Percentiles rank a stretch among this genome's conserved stretches.
Evolutionary conservation across 805 yeast genomes (phyloP).

Genomic region (Candida oleophila): DNA sequence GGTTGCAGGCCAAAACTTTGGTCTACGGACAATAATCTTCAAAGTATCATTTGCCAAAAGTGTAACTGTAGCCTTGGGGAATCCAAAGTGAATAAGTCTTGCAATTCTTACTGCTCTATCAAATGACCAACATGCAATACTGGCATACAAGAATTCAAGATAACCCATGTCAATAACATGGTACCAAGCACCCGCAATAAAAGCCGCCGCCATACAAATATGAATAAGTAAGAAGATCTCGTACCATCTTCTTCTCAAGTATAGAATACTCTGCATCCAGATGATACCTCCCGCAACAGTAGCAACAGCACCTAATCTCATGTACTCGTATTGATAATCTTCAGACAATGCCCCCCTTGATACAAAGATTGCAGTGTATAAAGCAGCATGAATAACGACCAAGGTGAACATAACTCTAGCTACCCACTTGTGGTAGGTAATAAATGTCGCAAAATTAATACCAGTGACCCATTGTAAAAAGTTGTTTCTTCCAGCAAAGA

Average conservation of each 20-base stretch:
- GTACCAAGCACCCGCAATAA: slow-evolving; percentile 47
- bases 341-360: background rate
- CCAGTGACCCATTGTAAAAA: slow-evolving; percentile 37
- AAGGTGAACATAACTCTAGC: slow-evolving; percentile 21
- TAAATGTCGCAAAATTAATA: slow-evolving; percentile 33
- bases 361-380: slow-evolving; percentile 5
- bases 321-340: slow-evolving; percentile 15
- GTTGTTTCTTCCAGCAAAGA: slow-evolving; percentile 37
- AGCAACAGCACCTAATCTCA: slow-evolving; percentile 36
- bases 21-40: slow-evolving; percentile 34
- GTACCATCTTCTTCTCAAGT: slow-evolving; percentile 35
- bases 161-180: slow-evolving; percentile 38
- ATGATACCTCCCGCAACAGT: slow-evolving; percentile 34
- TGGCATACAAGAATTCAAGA: slow-evolving; percentile 27
- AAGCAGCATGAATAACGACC: slow-evolving; percentile 26
- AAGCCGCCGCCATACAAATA: slow-evolving; percentile 34
- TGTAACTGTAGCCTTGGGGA: slow-evolving; percentile 29
- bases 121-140: slow-evolving; percentile 35
- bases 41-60: slow-evolving; percentile 37
- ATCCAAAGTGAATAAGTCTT: slow-evolving; percentile 32
- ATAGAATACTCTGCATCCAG: slow-evolving; percentile 29
- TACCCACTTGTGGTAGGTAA: slow-evolving; percentile 28
- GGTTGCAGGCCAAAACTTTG: slow-evolving; percentile 32
- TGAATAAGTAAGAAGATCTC: slow-evolving; percentile 36
- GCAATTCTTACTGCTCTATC: slow-evolving; percentile 30